Conservation (phyloP, 2,329 filamentous ascomycete species). For the Diaporthe batatas region DNA sequence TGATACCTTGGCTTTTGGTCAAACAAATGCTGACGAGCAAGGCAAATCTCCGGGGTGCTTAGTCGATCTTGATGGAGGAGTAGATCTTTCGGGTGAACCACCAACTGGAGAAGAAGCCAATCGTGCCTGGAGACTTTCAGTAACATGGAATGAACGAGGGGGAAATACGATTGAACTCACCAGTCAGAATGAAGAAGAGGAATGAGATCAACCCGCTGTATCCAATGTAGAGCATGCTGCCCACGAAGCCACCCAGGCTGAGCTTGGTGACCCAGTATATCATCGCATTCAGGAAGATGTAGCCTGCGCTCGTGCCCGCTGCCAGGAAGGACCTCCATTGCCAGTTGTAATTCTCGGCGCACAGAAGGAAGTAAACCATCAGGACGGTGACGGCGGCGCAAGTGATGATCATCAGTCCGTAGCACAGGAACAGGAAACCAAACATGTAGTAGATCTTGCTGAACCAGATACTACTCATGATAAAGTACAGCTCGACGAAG, state of each 20-base stretch:
- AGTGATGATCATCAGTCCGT: conserved; percentile 96
- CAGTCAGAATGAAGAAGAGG: conserved; percentile 92
- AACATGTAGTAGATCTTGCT: conserved; percentile 99
- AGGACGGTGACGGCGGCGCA: conserved; percentile 92
- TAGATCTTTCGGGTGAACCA: conserved; percentile 95
- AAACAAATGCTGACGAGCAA: neutral
- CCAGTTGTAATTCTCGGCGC: conserved; percentile 98
- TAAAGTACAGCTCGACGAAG: conserved; percentile 98
- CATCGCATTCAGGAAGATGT: conserved; percentile 92
- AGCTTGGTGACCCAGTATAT: conserved; percentile 93
- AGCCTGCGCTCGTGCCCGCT: conserved; percentile 88
- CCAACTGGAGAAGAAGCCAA: conserved; percentile 96
- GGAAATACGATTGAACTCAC: conserved; percentile 67
- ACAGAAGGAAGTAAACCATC: conserved; percentile 96
- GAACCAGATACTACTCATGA: conserved; percentile 99
- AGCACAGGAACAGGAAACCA: conserved; percentile 97
- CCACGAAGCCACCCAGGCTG: conserved; percentile 85
- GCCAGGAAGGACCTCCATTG: conserved; percentile 96
- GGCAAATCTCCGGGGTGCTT: conserved; percentile 44
- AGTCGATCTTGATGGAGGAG: conserved; percentile 98
- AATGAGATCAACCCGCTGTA: conserved; percentile 92
- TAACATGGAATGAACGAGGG: neutral
- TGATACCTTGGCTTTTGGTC: conserved; percentile 3
- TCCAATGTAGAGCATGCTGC: conserved; percentile 91
- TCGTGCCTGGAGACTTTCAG: conserved; percentile 75